Base-by-base conservation (phyloP, 1,284 basidiomycete species). In the Vanrija humicola region DNA sequence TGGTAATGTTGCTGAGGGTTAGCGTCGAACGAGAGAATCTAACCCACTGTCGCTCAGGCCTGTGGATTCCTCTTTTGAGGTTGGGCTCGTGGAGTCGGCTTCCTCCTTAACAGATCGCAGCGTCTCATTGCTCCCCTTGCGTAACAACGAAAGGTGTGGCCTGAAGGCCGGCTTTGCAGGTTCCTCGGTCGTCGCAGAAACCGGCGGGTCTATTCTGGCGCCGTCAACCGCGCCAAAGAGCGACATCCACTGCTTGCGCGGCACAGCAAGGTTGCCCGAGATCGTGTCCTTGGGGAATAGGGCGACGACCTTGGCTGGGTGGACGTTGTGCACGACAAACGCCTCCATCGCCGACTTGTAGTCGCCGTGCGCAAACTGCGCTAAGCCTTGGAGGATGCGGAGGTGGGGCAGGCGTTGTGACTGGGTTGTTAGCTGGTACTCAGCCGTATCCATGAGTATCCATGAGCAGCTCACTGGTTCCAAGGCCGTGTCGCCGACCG, bases 271-370 rank as follows among this genome's bases (percentile, higher is more conserved):
- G 29, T 88, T 80, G 5, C 95, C 95, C 0, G 92, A 83, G 2
- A 98, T 84, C 16, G 79, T 80, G 46, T 87, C 82, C 8, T 62
- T 57, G 0, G 92, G 90, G 72, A 90, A 98, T 5, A 98, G 79
- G 1, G 93, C 88, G 14, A 98, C 83, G 1, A 98, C 90, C 68
- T 94, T 90, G 2, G 92, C 90, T 0, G 95, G 95, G 67, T 96
- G 95, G 60, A 91, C 81, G 63, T 98, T 88, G 44, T 95, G 84
- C 43, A 87, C 84, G 48, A 94, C 83, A 72, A 98, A 95, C 0
- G 85, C 83, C 67, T 95, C 87, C 54, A 98, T 86, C 0, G 95
- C 94, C 0, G 64, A 21, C 52, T 75, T 69, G 59, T 71, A 76
- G 25, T 69, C 57, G 5, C 70, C 71, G 9, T 63, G 58, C 4